These are phyloP conservation scores for Metarhizium brunneum DNA, from an alignment of 2,329 filamentous ascomycete genomes.

Conservation along the genomic window DNA sequence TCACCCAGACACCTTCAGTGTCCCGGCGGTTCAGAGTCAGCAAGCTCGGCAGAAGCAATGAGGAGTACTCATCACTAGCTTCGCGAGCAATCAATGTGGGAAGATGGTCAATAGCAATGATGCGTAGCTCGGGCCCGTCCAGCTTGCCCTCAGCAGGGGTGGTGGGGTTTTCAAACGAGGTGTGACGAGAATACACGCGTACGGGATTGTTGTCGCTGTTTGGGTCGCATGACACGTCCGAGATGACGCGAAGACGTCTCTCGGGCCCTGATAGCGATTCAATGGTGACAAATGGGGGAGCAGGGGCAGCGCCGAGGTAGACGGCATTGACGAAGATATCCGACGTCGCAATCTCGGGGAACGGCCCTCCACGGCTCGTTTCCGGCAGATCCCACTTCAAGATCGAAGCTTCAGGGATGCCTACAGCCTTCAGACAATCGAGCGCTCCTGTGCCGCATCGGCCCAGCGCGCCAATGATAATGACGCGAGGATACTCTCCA, in stretches of 20 bases:
- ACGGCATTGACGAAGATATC: conserved; percentile 60
- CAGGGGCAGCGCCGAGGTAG: conserved; percentile 4
- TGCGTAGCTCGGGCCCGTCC: conserved; percentile 50
- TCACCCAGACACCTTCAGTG: conserved; percentile 4
- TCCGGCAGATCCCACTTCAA: conserved; percentile 62
- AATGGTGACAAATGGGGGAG: conserved; percentile 4
- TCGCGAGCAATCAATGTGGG: conserved; percentile 78
- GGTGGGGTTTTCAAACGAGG: conserved; percentile 82
- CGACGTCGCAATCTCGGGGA: conserved; percentile 64
- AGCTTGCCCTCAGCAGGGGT: conserved; percentile 52
- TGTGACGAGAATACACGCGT: conserved; percentile 76
- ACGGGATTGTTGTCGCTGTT: conserved; percentile 63
- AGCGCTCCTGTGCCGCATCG: conserved; percentile 81
- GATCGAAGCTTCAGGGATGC: conserved; percentile 41
- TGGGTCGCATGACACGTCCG: conserved; percentile 69
- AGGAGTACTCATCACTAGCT: conserved; percentile 50
- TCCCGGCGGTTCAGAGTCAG: conserved; percentile 5
- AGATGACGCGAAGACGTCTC: conserved; percentile 70
- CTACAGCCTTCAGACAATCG: conserved; percentile 67
- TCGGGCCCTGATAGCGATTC: conserved; percentile 45
- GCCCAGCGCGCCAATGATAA: conserved; percentile 79
- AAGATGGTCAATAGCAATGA: conserved; percentile 84
- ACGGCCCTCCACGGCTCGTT: conserved; percentile 64
- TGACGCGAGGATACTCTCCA: conserved; percentile 56
- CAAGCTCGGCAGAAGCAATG: conserved; percentile 1